Percentiles rank a stretch among this genome's conserved stretches.
phyloP scores from a whole-genome alignment of 31 red algal species.

The Porphyra umbilicalis region DNA sequence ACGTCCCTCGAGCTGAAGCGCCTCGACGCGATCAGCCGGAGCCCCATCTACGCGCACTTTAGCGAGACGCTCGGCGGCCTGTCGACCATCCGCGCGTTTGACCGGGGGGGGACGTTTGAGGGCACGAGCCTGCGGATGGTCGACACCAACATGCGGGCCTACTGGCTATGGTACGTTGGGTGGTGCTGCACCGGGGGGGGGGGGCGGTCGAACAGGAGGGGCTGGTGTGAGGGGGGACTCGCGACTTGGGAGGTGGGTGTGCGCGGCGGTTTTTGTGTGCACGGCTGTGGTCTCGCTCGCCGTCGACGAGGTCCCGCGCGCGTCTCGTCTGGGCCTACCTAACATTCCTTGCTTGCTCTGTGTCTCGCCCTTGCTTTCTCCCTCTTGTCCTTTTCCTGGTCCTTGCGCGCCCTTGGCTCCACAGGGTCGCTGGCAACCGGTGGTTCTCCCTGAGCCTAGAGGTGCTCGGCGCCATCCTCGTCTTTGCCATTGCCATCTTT shows the following conservation, averaged over 20 bases:
- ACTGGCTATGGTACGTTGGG: constrained; percentile 1
- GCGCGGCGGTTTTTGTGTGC: too few species aligned
- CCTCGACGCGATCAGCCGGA: constrained; percentile 37
- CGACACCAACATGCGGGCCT: constrained; percentile 12
- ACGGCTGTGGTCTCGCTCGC: too few species aligned
- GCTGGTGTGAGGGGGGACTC: too few species aligned
- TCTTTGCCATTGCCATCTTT: constrained; percentile 26
- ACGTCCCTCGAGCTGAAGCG: constrained; percentile 37
- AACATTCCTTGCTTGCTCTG: too few species aligned
- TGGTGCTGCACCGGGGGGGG: too few species aligned
- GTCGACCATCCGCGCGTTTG: constrained; percentile 29
- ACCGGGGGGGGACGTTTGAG: neutral
- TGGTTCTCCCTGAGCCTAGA: constrained; percentile 21
- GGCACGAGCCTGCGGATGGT: neutral
- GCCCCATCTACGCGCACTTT: constrained; percentile 38
- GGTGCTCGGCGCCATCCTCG: constrained; percentile 16
- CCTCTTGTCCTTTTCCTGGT: too few species aligned
- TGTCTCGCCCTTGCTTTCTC: too few species aligned
- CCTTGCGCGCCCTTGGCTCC: constrained; percentile 3
- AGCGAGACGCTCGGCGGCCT: constrained; percentile 26
- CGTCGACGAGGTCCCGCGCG: too few species aligned
- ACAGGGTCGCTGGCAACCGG: constrained; percentile 4
- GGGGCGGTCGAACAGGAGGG: too few species aligned
- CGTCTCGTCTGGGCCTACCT: too few species aligned
- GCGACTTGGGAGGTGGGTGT: too few species aligned